Evolutionary conservation across 2,329 filamentous ascomycete genomes (phyloP).

Genomic region (Zarea fungicola): DNA sequence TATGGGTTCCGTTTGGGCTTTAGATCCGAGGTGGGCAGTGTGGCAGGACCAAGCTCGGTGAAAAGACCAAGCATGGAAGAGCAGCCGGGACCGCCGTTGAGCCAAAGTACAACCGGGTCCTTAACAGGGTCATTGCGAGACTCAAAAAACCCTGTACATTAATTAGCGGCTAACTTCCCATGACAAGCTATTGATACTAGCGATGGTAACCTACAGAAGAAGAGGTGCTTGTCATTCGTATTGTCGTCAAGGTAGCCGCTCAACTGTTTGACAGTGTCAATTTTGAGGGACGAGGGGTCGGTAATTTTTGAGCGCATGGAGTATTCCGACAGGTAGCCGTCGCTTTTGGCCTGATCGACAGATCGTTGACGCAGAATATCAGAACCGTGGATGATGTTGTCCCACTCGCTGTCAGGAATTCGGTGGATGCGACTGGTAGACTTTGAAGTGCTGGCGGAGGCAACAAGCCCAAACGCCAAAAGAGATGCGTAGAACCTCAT

Average conservation of each 20-base stretch:
- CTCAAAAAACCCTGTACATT: constrained; percentile 76
- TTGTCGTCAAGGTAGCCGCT: constrained; percentile 97
- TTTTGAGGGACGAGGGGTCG: constrained; percentile 74
- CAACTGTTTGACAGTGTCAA: constrained; percentile 97
- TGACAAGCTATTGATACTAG: neutral
- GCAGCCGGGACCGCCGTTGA: constrained; percentile 95
- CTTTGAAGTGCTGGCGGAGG: constrained; percentile 62
- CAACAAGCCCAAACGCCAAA: constrained; percentile 6
- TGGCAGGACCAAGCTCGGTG: constrained; percentile 93
- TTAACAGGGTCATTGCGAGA: constrained; percentile 96
- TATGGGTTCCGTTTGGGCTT: constrained; percentile 79
- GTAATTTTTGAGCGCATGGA: constrained; percentile 87
- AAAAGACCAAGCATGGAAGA: constrained; percentile 95
- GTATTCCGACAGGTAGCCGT: constrained; percentile 79
- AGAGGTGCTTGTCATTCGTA: constrained; percentile 94
- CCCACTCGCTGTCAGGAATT: constrained; percentile 80
- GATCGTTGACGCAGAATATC: constrained; percentile 57
- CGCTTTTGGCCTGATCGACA: constrained; percentile 72
- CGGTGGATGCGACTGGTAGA: constrained; percentile 78
- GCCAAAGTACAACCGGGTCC: constrained; percentile 89
- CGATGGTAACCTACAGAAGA: constrained; percentile 59
- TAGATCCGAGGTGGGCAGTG: constrained; percentile 71
- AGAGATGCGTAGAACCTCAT: constrained; percentile 10
- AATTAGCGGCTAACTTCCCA: neutral
- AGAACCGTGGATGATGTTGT: constrained; percentile 80